Conservation (phyloP, 1,139 yeast species). For the Kodamaea plutei region DNA sequence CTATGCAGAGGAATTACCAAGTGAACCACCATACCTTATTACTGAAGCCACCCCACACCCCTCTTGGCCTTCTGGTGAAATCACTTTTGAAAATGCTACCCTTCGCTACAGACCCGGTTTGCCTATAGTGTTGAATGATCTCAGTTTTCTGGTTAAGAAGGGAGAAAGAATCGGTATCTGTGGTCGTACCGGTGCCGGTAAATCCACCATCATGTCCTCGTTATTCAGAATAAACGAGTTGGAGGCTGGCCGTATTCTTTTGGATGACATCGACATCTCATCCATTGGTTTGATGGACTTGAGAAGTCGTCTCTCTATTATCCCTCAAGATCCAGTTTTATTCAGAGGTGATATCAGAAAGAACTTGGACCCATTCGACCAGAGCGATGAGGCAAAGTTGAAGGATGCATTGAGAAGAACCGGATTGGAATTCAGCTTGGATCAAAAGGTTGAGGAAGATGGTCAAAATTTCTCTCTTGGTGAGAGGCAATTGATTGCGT, state of each 20-base stretch:
- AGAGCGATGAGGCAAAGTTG: constrained; percentile 28
- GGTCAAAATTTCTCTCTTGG: constrained; percentile 40
- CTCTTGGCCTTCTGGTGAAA: constrained; percentile 40
- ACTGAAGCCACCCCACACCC: constrained; percentile 11
- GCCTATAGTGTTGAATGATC: constrained; percentile 62
- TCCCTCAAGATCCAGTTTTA: constrained; percentile 20
- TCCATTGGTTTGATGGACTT: constrained; percentile 17
- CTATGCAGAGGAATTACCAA: constrained; percentile 49
- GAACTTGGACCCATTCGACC: constrained; percentile 17
- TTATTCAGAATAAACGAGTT: constrained; percentile 56
- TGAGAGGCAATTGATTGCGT: constrained; percentile 38
- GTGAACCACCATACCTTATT: constrained; percentile 30
- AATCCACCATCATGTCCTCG: constrained; percentile 61
- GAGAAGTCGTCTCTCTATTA: constrained; percentile 15
- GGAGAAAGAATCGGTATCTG: constrained; percentile 66
- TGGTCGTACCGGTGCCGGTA: constrained; percentile 78
- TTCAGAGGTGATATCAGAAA: constrained; percentile 16
- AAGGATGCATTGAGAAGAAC: constrained; percentile 35
- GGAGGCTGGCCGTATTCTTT: constrained; percentile 42
- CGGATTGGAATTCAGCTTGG: constrained; percentile 22
- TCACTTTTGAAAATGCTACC: constrained; percentile 53
- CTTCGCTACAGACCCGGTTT: constrained; percentile 69
- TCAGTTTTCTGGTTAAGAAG: constrained; percentile 42
- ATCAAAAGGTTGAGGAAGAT: constrained; percentile 37
- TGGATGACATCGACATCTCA: constrained; percentile 58